Percentiles rank a stretch among this genome's conserved stretches.
Conservation (phyloP, 106 monocot species). For the Gastrodia elata region DNA sequence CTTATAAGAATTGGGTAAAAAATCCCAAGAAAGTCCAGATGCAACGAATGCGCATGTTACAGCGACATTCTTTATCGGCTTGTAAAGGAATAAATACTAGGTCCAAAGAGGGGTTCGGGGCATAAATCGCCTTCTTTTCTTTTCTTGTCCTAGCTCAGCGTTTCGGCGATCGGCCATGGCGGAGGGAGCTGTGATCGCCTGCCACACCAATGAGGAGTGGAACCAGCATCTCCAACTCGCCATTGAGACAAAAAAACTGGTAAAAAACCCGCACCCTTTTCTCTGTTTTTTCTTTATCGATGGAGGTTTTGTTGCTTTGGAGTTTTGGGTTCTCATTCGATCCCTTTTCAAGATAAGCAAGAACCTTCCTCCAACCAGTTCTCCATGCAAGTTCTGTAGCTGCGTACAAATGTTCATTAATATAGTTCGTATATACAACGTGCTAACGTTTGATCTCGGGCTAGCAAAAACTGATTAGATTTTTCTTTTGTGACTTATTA, state of each 20-base stretch:
- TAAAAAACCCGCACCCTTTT: background rate
- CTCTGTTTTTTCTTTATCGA: background rate
- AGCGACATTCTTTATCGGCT: no score
- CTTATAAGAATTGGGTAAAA: no score
- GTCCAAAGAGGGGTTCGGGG: no score
- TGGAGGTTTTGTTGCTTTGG: background rate
- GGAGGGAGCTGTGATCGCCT: conserved; percentile 16
- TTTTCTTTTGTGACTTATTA: background rate
- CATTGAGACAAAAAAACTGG: conserved; percentile 15
- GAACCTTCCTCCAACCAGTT: no score
- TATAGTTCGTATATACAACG: no score
- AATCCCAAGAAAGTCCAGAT: no score
- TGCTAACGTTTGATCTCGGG: background rate
- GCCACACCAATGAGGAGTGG: conserved; percentile 22
- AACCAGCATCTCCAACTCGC: conserved; percentile 14
- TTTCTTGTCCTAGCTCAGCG: background rate
- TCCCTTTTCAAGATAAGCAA: no score
- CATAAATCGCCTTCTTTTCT: background rate
- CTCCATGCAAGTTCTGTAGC: no score
- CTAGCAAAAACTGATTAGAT: background rate
- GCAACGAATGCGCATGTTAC: no score
- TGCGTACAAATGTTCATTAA: no score
- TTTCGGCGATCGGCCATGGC: conserved; percentile 12
- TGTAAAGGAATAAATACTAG: no score
- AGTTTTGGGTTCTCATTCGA: background rate